Conservation (phyloP, 1,284 basidiomycete species). For the Fistulinella staudtii region DNA sequence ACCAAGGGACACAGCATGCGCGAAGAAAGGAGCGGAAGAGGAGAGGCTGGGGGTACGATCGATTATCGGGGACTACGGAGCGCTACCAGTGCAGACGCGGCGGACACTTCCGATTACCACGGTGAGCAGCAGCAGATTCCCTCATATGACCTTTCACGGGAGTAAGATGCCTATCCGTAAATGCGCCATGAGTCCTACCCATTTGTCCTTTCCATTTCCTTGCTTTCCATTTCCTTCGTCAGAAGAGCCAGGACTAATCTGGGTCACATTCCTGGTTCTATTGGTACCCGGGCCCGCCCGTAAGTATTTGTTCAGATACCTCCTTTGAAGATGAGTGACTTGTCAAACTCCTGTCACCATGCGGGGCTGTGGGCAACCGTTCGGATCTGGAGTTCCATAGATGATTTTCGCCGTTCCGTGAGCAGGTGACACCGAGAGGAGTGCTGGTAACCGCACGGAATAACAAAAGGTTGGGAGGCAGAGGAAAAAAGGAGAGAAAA, state of each 20-base stretch:
- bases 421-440: neutral
- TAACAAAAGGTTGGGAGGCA: neutral
- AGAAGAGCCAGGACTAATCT: constrained; percentile 14
- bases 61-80: constrained; percentile 16
- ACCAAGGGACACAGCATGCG: neutral
- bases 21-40: neutral
- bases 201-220: neutral
- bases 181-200: neutral
- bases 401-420: constrained; percentile 12
- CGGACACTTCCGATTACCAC: constrained; percentile 21
- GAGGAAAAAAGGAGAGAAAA: constrained; percentile 2
- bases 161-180: constrained; percentile 5
- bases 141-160: constrained; percentile 26
- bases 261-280: constrained; percentile 2
- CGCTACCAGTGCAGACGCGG: constrained; percentile 12
- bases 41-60: neutral
- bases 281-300: constrained; percentile 14
- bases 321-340: neutral
- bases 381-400: constrained; percentile 17
- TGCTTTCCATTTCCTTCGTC: constrained; percentile 5
- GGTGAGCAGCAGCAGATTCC: constrained; percentile 7
- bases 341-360: neutral
- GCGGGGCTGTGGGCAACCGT: constrained; percentile 9
- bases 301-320: neutral
- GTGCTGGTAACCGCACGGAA: neutral